Conservation (phyloP, 2,329 filamentous ascomycete genomes). For the Fonsecaea nubica region DNA sequence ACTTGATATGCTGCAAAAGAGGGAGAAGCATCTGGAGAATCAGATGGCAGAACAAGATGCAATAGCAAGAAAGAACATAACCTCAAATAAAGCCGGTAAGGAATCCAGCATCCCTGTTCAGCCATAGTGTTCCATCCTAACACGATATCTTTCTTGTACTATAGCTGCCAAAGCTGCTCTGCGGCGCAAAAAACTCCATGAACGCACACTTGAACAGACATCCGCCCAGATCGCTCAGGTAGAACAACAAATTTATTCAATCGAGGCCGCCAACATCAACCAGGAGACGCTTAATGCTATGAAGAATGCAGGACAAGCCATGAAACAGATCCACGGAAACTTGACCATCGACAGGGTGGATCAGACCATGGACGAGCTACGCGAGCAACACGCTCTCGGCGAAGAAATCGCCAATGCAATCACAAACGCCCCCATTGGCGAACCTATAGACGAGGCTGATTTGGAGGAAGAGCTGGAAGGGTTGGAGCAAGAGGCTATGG, state of each 20-base stretch:
- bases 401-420: conserved; percentile 91
- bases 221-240: conserved; percentile 86
- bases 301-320: conserved; percentile 86
- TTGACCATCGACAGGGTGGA: conserved; percentile 95
- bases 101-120: not conserved
- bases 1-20: conserved; percentile 96
- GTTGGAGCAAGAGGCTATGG: conserved; percentile 89
- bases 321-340: conserved; percentile 90
- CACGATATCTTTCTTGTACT: conserved; percentile 17
- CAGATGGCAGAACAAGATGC: conserved; percentile 93
- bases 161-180: conserved; percentile 88
- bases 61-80: conserved; percentile 86
- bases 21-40: conserved; percentile 85
- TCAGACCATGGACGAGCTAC: conserved; percentile 88
- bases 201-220: conserved; percentile 91
- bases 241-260: conserved; percentile 93
- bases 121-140: conserved; percentile 16
- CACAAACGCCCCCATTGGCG: conserved; percentile 70
- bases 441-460: conserved; percentile 81
- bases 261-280: conserved; percentile 99
- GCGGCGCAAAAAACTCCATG: conserved; percentile 91
- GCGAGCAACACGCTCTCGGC: conserved; percentile 90
- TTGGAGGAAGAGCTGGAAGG: conserved; percentile 83
- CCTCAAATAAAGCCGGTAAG: conserved; percentile 88
- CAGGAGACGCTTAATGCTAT: conserved; percentile 93